Conservation (phyloP, 2,329 filamentous ascomycete species). For the Colletotrichum sublineola region DNA sequence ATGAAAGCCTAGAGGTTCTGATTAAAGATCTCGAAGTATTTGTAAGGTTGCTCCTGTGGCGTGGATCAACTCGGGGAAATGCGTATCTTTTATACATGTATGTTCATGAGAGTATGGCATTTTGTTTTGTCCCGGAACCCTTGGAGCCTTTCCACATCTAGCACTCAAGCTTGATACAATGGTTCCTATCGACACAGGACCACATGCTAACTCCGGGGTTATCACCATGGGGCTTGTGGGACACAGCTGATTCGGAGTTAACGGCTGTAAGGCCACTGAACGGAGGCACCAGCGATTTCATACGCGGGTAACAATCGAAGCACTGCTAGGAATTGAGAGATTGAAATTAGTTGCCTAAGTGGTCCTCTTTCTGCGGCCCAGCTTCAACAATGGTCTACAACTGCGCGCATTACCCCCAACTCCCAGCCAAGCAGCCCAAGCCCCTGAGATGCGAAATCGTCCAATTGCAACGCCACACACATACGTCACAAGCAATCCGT, state of each 20-base stretch:
- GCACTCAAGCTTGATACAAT: not conserved
- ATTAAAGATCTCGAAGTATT: not conserved
- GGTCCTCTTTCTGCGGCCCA: too few relatives aligned
- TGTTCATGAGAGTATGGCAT: not conserved
- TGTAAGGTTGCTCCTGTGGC: too few relatives aligned
- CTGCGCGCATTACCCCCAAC: not conserved
- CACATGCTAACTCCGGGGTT: not conserved
- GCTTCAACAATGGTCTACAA: not conserved
- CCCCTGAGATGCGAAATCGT: too few relatives aligned
- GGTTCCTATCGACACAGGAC: not conserved
- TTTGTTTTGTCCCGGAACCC: too few relatives aligned
- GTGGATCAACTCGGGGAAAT: not conserved
- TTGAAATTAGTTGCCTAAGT: not conserved
- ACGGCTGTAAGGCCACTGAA: not conserved
- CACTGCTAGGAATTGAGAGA: not conserved
- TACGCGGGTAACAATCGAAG: not conserved
- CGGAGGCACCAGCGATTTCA: not conserved
- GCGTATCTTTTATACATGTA: not conserved
- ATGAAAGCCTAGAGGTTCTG: not conserved
- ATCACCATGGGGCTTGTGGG: not conserved
- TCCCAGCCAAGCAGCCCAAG: not conserved
- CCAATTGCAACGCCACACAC: not conserved
- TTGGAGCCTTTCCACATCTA: not conserved
- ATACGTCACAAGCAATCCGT: not conserved
- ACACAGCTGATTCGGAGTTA: not conserved